A percentile compares a stretch with the other conserved stretches of the same genome.
These are phyloP conservation scores for Nidularia sp. DNA, from an alignment of 768 basidiomycete species.

Conservation along the genomic window DNA sequence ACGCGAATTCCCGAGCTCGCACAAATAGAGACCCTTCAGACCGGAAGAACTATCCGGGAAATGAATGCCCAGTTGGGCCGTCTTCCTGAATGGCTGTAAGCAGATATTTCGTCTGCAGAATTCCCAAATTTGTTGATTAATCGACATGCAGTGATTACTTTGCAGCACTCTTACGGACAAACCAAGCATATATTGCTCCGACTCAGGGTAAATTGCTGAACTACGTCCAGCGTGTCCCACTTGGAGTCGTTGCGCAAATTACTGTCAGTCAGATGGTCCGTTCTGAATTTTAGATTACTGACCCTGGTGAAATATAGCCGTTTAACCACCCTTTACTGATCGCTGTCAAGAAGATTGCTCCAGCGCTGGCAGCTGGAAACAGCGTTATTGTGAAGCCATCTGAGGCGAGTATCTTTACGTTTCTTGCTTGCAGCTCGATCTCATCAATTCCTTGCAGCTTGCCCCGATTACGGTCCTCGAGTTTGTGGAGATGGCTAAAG, in stretches of 20 bases:
- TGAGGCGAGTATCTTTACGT: slow-evolving; percentile 38
- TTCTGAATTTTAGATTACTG: background rate
- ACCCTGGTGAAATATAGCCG: slow-evolving; percentile 39
- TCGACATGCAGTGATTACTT: slow-evolving; percentile 60
- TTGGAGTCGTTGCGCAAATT: slow-evolving; percentile 88
- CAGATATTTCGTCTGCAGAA: slow-evolving; percentile 1
- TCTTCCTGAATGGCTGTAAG: slow-evolving; percentile 85
- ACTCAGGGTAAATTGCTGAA: slow-evolving; percentile 79
- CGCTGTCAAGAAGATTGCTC: slow-evolving; percentile 84
- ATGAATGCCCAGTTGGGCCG: slow-evolving; percentile 77
- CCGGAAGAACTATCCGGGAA: slow-evolving; percentile 78
- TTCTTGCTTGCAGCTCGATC: background rate
- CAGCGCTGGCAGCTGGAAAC: slow-evolving; percentile 82
- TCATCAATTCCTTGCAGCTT: slow-evolving; percentile 31
- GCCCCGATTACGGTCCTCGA: slow-evolving; percentile 80
- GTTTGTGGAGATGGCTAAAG: slow-evolving; percentile 60
- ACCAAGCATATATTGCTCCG: slow-evolving; percentile 66
- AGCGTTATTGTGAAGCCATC: slow-evolving; percentile 82
- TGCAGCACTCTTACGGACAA: slow-evolving; percentile 68
- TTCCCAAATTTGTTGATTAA: background rate
- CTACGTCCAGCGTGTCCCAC: slow-evolving; percentile 72
- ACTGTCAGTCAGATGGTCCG: slow-evolving; percentile 44
- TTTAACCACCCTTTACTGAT: slow-evolving; percentile 91
- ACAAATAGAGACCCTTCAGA: slow-evolving; percentile 67
- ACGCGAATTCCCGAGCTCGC: slow-evolving; percentile 56